These are phyloP conservation scores for Fusarium gaditjirri DNA, from an alignment of 2,329 filamentous ascomycete species.

Conservation along the genomic window DNA sequence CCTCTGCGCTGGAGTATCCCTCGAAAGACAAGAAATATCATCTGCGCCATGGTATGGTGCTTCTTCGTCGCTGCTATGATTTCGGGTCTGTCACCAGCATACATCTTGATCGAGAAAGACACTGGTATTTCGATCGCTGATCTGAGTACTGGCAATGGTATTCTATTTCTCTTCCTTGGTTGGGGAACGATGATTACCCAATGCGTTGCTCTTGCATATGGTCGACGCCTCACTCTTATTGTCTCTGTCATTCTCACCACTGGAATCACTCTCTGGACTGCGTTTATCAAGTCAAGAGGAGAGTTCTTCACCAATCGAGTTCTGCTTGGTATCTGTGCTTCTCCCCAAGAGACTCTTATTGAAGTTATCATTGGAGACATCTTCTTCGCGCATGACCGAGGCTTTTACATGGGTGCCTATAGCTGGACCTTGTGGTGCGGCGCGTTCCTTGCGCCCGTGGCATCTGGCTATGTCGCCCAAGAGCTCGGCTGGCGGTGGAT, in stretches of 20 bases:
- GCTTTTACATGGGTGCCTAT: slow-evolving; percentile 42
- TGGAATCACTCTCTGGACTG: slow-evolving; percentile 36
- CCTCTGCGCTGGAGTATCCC: slow-evolving; percentile 35
- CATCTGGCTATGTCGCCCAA: slow-evolving; percentile 38
- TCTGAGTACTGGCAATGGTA: slow-evolving; percentile 17
- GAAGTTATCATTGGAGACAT: slow-evolving; percentile 2
- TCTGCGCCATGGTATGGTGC: slow-evolving; percentile 41
- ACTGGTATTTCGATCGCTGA: slow-evolving; percentile 43
- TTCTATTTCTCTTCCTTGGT: not conserved
- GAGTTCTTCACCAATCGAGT: slow-evolving; percentile 42
- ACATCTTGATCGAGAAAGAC: slow-evolving; percentile 38
- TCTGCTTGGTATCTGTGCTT: slow-evolving; percentile 36
- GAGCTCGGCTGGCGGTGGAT: slow-evolving; percentile 39
- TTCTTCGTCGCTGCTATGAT: slow-evolving; percentile 41
- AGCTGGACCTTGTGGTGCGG: slow-evolving; percentile 41
- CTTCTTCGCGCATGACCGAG: slow-evolving; percentile 36
- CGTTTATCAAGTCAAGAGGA: slow-evolving; percentile 29
- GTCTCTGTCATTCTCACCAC: slow-evolving; percentile 32
- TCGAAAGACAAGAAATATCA: slow-evolving; percentile 38
- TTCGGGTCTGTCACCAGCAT: slow-evolving; percentile 40
- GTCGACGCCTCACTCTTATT: not conserved
- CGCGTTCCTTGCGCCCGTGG: slow-evolving; percentile 40
- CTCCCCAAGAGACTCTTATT: slow-evolving; percentile 36
- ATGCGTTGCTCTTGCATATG: not conserved
- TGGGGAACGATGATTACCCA: not conserved